A percentile compares a stretch with the other conserved stretches of the same genome.
phyloP scores from a whole-genome alignment of 495 filamentous ascomycete genomes.

The Penicillium alfredii region DNA sequence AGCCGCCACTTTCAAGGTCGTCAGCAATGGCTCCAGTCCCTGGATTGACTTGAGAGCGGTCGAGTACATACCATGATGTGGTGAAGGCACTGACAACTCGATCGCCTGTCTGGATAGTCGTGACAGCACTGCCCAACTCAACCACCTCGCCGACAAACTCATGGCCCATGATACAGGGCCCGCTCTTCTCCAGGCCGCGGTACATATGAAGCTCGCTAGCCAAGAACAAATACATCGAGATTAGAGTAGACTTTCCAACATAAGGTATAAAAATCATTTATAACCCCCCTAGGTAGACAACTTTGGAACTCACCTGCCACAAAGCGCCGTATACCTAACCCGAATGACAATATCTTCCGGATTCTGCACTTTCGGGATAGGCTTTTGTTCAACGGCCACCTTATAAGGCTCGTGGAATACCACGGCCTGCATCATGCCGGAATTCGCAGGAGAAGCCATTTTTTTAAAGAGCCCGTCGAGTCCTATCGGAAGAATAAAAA shows the following conservation, averaged over 20 bases:
- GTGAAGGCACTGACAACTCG: conserved; percentile 80
- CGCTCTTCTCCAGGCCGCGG: conserved; percentile 69
- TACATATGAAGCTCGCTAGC: conserved; percentile 83
- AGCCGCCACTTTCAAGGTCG: conserved; percentile 64
- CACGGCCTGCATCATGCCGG: conserved; percentile 44
- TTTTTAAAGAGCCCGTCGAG: neutral
- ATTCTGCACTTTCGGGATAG: conserved; percentile 56
- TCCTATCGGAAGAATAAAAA: no score
- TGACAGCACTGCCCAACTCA: conserved; percentile 61
- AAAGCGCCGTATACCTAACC: conserved; percentile 79
- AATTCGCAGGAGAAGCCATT: conserved; percentile 3
- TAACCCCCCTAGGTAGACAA: conserved; percentile 1
- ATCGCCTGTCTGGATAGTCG: conserved; percentile 68
- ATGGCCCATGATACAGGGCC: conserved; percentile 59
- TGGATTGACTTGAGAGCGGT: no score
- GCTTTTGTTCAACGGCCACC: conserved; percentile 44
- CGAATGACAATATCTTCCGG: conserved; percentile 77
- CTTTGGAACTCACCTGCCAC: conserved; percentile 65
- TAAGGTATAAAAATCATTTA: conserved; percentile 1
- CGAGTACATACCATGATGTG: conserved; percentile 65
- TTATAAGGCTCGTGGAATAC: conserved; percentile 45
- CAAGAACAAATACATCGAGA: neutral
- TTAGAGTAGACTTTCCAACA: neutral
- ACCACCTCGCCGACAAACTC: conserved; percentile 77
- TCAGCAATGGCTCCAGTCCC: no score